Percentiles rank a stretch among this genome's conserved stretches.
These are phyloP conservation scores for Annulohypoxylon nitens DNA, from an alignment of 495 filamentous ascomycete genomes.

Conservation along the genomic window DNA sequence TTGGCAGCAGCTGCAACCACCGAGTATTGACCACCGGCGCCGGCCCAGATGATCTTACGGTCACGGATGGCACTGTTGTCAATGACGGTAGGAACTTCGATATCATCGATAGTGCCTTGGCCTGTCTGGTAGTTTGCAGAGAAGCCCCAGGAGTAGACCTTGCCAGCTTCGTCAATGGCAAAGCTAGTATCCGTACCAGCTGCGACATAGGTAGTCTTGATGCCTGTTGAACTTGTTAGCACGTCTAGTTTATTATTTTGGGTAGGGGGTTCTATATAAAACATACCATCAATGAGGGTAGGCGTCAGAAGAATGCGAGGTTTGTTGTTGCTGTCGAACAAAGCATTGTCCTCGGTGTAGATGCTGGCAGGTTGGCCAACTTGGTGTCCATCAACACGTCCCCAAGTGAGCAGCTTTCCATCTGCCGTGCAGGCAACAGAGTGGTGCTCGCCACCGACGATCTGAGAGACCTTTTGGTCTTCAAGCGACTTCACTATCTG, in stretches of 20 bases:
- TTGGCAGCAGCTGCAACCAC: conserved; percentile 59
- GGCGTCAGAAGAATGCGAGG: conserved; percentile 71
- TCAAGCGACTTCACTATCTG: conserved; percentile 63
- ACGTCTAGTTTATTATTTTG: conserved; percentile 1
- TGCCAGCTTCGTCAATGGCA: conserved; percentile 65
- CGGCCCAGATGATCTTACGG: conserved; percentile 66
- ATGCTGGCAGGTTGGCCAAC: conserved; percentile 64
- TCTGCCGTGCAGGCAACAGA: conserved; percentile 67
- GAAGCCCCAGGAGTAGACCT: conserved; percentile 77
- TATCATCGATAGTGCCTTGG: conserved; percentile 65
- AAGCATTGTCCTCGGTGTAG: conserved; percentile 66
- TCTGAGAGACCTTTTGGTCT: conserved; percentile 62
- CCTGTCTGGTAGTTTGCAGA: conserved; percentile 75
- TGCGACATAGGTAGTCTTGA: conserved; percentile 53
- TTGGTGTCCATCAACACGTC: conserved; percentile 71
- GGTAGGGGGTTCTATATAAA: background rate
- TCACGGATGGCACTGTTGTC: conserved; percentile 70
- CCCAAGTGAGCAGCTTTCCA: conserved; percentile 72
- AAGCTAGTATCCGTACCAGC: conserved; percentile 70
- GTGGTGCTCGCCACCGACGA: conserved; percentile 76
- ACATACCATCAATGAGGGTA: conserved; percentile 57
- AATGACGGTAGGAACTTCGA: conserved; percentile 67
- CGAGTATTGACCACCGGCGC: conserved; percentile 73
- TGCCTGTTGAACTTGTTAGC: conserved; percentile 37
- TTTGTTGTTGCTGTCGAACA: conserved; percentile 66